Percentiles rank a stretch among this genome's conserved stretches.
Conservation (phyloP, 345 rosid genomes). For the Salix exigua region DNA sequence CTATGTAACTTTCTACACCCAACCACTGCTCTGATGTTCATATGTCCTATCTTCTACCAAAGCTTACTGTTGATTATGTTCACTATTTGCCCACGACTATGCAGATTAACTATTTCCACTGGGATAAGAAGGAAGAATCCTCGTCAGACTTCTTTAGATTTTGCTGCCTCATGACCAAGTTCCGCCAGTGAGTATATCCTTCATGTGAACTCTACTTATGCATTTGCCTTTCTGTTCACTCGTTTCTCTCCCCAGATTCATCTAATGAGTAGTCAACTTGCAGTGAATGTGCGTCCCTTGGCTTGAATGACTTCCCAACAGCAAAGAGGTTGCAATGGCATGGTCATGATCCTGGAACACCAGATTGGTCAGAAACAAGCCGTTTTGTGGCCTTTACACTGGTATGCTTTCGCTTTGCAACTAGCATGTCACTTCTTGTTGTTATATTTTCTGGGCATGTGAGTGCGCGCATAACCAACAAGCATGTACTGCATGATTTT, state of each 20-base stretch:
- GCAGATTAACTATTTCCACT: conserved; percentile 78
- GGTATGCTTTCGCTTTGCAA: conserved; percentile 37
- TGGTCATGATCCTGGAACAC: conserved; percentile 66
- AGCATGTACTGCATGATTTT: not conserved
- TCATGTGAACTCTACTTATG: not conserved
- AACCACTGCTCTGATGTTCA: not conserved
- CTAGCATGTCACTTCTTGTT: not conserved
- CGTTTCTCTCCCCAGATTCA: conserved; percentile 3
- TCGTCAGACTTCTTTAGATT: conserved; percentile 75
- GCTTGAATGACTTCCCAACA: conserved; percentile 81
- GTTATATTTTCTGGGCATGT: not conserved
- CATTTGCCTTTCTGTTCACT: not conserved
- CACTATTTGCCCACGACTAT: conserved; percentile 16
- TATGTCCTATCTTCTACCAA: not conserved
- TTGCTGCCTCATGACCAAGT: conserved; percentile 71
- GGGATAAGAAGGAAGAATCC: conserved; percentile 91
- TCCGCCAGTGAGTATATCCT: conserved; percentile 57
- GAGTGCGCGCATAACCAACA: not conserved
- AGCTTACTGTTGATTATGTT: conserved; percentile 10
- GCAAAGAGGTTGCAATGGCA: conserved; percentile 91
- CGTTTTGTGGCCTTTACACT: conserved; percentile 89
- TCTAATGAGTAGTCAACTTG: conserved; percentile 17
- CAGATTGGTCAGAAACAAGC: conserved; percentile 87
- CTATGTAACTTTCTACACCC: conserved; percentile 46
- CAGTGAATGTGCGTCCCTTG: conserved; percentile 90